Evolutionary conservation across 108 stramenopile species (phyloP), one percentile per base, ranked within the genome.

Genomic region (Seminavis robusta): DNA sequence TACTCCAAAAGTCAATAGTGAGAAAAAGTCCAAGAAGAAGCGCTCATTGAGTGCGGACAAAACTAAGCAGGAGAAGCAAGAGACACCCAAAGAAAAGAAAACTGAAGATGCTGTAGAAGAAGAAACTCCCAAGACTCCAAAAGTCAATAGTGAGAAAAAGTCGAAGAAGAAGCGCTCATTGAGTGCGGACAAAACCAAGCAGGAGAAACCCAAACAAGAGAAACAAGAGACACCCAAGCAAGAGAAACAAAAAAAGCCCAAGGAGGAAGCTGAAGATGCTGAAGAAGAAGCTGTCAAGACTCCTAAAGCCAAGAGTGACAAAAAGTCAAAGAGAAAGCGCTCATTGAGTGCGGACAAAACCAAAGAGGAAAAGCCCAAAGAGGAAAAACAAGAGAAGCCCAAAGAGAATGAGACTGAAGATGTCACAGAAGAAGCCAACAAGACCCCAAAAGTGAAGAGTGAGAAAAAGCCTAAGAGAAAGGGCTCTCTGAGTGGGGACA

Each of bases 371-470:
- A 8, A 11, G 17, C 10, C 20, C 47, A 47, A 59, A 4, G 27
- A 46, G 44, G 59, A 53, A 52, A 48, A 52, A 20, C 33, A 50
- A 32, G 66, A 59, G 24, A 49, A 53, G 50, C 49, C 33, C 1
- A 62, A 61, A 51, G 34, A 67, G 49, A 57, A 59, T 33, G 52
- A 50, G 4, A 56, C 51, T 33, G 62, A 51, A 1, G 52, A 52
- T 32, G 28, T 47, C 19, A 25, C 42, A 1, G 45, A 54, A 19
- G 67, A 33, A 1, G 49, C 21, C 13, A 52, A 52, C 26, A 54
- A 60, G 30, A 5, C 6, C 6, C 6, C 17, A 6, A 30, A 33
- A 26, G 24, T 54, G 17, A 61, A 49, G 21, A 48, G 7, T 30
- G 17, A 15, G 7, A 23, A 37, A 17, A 23, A 33, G 4, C 8